A percentile compares a stretch with the other conserved stretches of the same genome.
These are phyloP conservation scores for Termitomyces sp. DNA, from an alignment of 768 basidiomycete species.

Conservation along the genomic window DNA sequence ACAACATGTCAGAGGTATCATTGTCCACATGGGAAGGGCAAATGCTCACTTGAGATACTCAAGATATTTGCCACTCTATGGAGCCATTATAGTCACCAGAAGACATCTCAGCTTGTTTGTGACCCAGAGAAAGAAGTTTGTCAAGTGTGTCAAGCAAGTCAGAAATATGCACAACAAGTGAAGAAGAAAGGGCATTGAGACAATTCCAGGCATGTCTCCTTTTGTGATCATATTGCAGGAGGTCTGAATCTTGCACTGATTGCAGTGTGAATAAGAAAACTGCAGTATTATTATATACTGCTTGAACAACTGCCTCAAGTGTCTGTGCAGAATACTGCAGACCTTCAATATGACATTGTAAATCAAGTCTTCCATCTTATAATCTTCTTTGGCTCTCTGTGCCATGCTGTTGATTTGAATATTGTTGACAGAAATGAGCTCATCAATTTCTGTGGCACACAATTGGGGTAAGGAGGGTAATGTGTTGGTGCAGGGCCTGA, in stretches of 20 bases:
- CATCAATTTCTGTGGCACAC: slow-evolving; percentile 40
- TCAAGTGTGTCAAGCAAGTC: slow-evolving; percentile 58
- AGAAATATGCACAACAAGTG: slow-evolving; percentile 51
- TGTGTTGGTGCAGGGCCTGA: slow-evolving; percentile 53
- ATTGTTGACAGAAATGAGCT: slow-evolving; percentile 53
- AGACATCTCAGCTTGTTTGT: slow-evolving; percentile 66
- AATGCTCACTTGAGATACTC: slow-evolving; percentile 64
- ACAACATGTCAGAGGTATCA: slow-evolving; percentile 30
- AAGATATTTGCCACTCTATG: slow-evolving; percentile 73
- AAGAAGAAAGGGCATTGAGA: slow-evolving; percentile 43
- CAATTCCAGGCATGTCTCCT: slow-evolving; percentile 34
- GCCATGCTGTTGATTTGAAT: slow-evolving; percentile 40
- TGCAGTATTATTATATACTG: slow-evolving; percentile 67
- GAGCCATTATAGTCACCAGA: slow-evolving; percentile 69
- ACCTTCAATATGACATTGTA: slow-evolving; percentile 60
- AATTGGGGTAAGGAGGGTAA: slow-evolving; percentile 53
- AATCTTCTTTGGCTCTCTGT: slow-evolving; percentile 49
- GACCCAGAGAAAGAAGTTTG: slow-evolving; percentile 54
- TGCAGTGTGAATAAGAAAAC: slow-evolving; percentile 58
- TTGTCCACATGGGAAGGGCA: slow-evolving; percentile 32
- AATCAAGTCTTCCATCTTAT: slow-evolving; percentile 58
- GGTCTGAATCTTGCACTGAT: slow-evolving; percentile 35
- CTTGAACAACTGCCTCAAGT: slow-evolving; percentile 66
- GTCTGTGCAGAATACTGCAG: slow-evolving; percentile 69
- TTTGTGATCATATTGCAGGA: slow-evolving; percentile 23